Percentiles rank a stretch among this genome's conserved stretches.
These are phyloP conservation scores for Tricholoma sp. DNA, from an alignment of 768 basidiomycete species.

Conservation along the genomic window DNA sequence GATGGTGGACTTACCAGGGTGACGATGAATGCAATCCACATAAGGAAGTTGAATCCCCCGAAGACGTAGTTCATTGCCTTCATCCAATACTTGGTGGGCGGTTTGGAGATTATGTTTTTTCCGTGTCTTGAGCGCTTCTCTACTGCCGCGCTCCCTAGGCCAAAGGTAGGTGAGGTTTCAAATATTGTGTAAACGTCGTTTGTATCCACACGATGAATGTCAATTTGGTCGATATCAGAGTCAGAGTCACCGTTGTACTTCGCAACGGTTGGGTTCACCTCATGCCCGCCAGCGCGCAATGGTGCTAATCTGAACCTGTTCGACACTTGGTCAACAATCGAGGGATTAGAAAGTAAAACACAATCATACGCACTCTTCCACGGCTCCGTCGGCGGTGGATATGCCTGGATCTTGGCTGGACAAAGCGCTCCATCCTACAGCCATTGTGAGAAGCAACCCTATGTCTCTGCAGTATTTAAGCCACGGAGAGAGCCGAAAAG, in stretches of 20 bases:
- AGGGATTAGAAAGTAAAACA: neutral
- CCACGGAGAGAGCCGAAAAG: neutral
- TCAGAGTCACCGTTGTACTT: neutral
- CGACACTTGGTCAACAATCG: no score
- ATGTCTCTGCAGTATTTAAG: neutral
- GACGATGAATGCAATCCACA: neutral
- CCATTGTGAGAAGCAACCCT: neutral
- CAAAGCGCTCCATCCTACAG: neutral
- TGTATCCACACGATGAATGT: neutral
- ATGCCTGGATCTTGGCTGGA: neutral
- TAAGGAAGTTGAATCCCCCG: neutral
- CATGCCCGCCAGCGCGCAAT: neutral
- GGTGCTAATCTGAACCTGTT: neutral
- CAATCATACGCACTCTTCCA: neutral
- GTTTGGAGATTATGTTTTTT: neutral
- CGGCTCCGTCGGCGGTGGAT: neutral
- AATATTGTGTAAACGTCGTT: neutral
- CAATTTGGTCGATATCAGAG: neutral
- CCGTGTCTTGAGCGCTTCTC: neutral
- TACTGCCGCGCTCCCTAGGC: neutral
- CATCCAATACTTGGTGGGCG: neutral
- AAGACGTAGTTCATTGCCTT: neutral
- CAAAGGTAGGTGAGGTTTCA: neutral
- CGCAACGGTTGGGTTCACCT: neutral
- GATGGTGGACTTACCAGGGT: neutral